Conservation (phyloP, 2,329 filamentous ascomycete species). For the Aspergillus vadensis region DNA sequence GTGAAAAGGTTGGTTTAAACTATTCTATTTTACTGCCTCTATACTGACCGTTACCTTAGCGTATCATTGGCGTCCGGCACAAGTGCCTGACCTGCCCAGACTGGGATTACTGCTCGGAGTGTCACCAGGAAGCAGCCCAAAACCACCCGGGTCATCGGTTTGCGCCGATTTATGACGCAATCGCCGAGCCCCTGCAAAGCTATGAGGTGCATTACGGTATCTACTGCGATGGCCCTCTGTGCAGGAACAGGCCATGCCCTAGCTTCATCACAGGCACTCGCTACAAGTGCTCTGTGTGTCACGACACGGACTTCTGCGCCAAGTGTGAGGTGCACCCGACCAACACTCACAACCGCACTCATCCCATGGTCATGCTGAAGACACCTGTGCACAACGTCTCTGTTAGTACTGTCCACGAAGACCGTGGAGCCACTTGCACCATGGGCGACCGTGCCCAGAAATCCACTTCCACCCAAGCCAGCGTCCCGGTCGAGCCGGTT, state of each 20-base stretch:
- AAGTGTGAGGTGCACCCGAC: constrained; percentile 85
- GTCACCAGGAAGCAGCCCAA: constrained; percentile 65
- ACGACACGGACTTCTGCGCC: constrained; percentile 93
- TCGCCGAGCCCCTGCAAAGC: constrained; percentile 50
- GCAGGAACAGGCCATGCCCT: constrained; percentile 55
- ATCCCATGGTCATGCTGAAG: constrained; percentile 96
- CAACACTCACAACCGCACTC: constrained; percentile 89
- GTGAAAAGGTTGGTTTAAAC: constrained; percentile 63
- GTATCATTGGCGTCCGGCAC: constrained; percentile 85
- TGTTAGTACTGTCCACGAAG: constrained; percentile 81
- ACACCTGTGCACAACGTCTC: constrained; percentile 85
- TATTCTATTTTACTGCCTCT: background rate
- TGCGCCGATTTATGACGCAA: constrained; percentile 78
- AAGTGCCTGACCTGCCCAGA: constrained; percentile 97
- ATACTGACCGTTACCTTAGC: constrained; percentile 46
- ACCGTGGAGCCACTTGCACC: constrained; percentile 64
- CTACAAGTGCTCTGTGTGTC: constrained; percentile 96
- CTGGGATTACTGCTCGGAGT: constrained; percentile 89
- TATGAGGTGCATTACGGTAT: constrained; percentile 73
- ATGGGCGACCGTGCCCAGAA: constrained; percentile 67
- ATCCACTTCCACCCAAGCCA: constrained; percentile 49
- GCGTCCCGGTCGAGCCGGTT: constrained; percentile 50
- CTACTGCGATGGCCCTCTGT: constrained; percentile 92
- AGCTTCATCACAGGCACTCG: constrained; percentile 76
- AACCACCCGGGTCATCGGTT: constrained; percentile 86